Evolutionary conservation across 352 stramenopile species (phyloP), one percentile per base, ranked within the genome.

Genomic region (Globisporangium takayamanum): DNA sequence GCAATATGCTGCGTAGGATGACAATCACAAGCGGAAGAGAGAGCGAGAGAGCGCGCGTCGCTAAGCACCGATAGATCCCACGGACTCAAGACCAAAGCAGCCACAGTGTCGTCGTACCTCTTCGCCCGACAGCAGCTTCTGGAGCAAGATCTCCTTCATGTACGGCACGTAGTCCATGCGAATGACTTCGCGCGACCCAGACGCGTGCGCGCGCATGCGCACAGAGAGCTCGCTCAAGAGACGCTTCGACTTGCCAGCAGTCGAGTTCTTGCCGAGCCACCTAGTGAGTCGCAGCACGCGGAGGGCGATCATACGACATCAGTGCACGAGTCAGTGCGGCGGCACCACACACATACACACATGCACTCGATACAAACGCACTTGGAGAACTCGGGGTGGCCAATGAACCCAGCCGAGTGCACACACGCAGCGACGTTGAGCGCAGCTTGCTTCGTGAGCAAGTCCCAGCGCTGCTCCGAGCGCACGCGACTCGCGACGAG

Each of bases 211-310:
- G 57, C 83, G 76, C 87, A 99, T 97, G 64, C 98, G 96, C 46
- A 98, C 92, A n/a, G 84, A 90, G 15, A 99, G 67, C 69, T 99
- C 97, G 62, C 85, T 89, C 3, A 99, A 71, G 52, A 99, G 68
- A 0, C 97, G 83, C 63, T 95, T 93, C n/a, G 90, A 97, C 72
- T 99, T 99, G 53, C 74, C 88, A 36, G 90, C 82, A 7, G 80
- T 87, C n/a, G 94, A 98, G 74, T 99, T 99, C 76, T 99, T 98
- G 25, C 97, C 97, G 39, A 99, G 74, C 96, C 96, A 99, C 57
- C 81, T 94, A 46, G 5, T 2, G 41, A 46, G 3, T 3, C 12
- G 10, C 22, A 46, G 10, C 41, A 46, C 41, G 73, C 63, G 22
- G 22, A 22, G 22, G 22, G 22, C 22, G 22, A 22, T 22, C 22